Base-by-base conservation (phyloP, 495 filamentous ascomycete genomes). In the Aspergillus sclerotioniger region DNA sequence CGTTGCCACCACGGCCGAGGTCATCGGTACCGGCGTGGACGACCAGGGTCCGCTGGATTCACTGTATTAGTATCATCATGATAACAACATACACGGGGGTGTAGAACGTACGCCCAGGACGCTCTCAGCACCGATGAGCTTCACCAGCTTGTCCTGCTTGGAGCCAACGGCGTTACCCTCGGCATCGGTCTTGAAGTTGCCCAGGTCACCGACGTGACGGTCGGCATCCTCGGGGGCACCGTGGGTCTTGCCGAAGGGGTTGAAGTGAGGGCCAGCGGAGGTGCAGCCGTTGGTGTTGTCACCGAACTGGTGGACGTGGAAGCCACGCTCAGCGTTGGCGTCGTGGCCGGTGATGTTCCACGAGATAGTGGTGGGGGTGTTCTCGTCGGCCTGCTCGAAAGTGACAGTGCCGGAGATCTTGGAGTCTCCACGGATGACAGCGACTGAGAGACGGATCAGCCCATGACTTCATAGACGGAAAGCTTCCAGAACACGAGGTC, bases 251-350 rank as follows among this genome's bases (percentile, higher is more conserved):
- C 80, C 77, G 75, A 87, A 84, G 64, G 95, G 95, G 86, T 98
- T 98, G 88, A 97, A 98, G 78, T 98, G 94, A 66, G 94, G 92
- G 44, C 94, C 94, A 52, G 94, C 94, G 58, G 88, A 92, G 56
- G 94, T 98, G 87, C 94, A 98, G 74, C 95, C 94, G 78, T 98
- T 98, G 82, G 95, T 97, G 84, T 97, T 98, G 85, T 97, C 94
- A 75, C 95, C 94, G 70, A 96, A 98, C 78, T 94, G 89, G 81
- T 98, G 94, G 69, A 98, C 87, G 82, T 98, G 95, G 82, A 96
- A 88, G 76, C 88, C 94, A 80, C 95, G 91, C 87, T 93, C 84
- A 67, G 94, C 93, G 67, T 95, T 97, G 78, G 92, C 69, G 70
- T 97, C 92, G 78, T 96, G 77, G 81, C 92, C 92, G 62, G 83